A percentile compares a stretch with the other conserved stretches of the same genome.
phyloP scores from a whole-genome alignment of 164 flowering plant species.

The Litsea cubeba region DNA sequence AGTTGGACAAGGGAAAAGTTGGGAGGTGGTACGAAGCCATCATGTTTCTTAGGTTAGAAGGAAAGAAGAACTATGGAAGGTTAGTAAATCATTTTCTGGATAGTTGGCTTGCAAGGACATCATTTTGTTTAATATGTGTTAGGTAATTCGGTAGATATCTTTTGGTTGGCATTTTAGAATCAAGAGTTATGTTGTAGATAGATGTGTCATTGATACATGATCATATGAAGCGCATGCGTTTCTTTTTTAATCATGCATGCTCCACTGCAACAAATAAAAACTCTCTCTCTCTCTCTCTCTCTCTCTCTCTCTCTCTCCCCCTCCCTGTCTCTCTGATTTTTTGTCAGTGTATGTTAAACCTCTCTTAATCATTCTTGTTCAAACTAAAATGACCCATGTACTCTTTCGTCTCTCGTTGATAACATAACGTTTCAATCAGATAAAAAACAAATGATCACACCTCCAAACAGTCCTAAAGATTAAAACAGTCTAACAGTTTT shows the following conservation, averaged over 20 bases:
- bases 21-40: neutral
- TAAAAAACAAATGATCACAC: too few species aligned
- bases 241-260: neutral
- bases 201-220: neutral
- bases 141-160: neutral
- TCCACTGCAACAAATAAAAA: too few species aligned
- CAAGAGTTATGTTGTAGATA: neutral
- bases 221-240: neutral
- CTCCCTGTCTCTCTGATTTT: too few species aligned
- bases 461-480: too few species aligned
- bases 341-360: too few species aligned
- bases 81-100: constrained; percentile 2
- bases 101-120: neutral
- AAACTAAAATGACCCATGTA: too few species aligned
- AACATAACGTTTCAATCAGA: too few species aligned
- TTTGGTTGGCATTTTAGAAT: constrained; percentile 8
- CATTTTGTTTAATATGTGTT: neutral
- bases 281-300: too few species aligned
- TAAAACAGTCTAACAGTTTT: too few species aligned
- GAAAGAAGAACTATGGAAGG: neutral
- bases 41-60: constrained; percentile 10
- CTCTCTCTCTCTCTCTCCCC: too few species aligned
- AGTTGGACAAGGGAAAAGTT: neutral
- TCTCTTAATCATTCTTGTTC: too few species aligned
- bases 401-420: too few species aligned